Base-by-base conservation (phyloP, 2,329 filamentous ascomycete genomes). In the Aspergillus niger region DNA sequence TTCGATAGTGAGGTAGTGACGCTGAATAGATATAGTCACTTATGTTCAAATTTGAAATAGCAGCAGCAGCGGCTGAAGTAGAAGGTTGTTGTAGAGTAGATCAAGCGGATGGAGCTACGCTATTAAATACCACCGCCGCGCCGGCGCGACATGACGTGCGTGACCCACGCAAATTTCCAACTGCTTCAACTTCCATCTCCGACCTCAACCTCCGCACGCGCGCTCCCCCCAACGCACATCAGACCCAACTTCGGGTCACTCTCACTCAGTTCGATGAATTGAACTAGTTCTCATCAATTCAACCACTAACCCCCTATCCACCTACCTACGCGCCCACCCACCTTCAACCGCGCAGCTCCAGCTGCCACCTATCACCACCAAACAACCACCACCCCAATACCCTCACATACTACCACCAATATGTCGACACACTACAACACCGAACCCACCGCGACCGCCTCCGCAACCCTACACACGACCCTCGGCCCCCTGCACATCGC, bases 351-450 rank as follows among this genome's bases (percentile, higher is more conserved):
- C 48, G 15, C 43, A 28, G 20, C 38, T n/a, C 52, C 39, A 24
- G 39, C 39, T n/a, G 8, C 26, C 36, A 36, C 32, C 10, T 13
- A 11, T 11, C 26, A 28, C 22, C 15, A 49, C 26, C 30, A 22
- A 20, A 44, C 36, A 44, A 26, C 17, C 28, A 26, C 38, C 56
- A 39, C 55, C 47, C 13, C 20, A 13, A 39, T 30, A 36, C 32
- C 11, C 30, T 36, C n/a, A 38, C 5, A 38, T 44, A 7, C 24
- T 2, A 10, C 3, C 10, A n/a, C 26, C 67, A 64, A 47, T 52
- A 97, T 98, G 94, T 94, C 92, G 59, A 83, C 91, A 48, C 89
- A 93, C 60, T 98, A 98, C 79, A 96, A 96, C 70, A 91, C 96
- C 71, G 94, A 97, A 78, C 94, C 95, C 55, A 92, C 94, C 72